phyloP scores from a whole-genome alignment of 257 asterid species.

The Gentiana dahurica region DNA sequence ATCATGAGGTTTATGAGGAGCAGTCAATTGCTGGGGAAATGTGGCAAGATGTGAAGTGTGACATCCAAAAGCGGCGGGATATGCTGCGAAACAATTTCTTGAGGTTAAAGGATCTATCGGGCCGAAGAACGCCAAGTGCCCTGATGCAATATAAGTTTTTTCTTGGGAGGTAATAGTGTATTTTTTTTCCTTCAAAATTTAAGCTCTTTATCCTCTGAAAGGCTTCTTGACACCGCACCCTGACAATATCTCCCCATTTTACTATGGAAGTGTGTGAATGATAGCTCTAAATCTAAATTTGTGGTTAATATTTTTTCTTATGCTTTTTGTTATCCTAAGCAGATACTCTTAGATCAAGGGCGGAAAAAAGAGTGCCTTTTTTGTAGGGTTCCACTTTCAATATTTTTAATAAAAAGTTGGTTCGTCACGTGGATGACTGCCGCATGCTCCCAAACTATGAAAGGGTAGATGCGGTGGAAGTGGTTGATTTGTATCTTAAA shows the following conservation, averaged over 20 bases:
- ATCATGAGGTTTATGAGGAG: conserved; percentile 24
- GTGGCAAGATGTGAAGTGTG: conserved; percentile 51
- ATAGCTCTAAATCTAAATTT: neutral
- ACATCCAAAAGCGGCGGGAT: conserved; percentile 41
- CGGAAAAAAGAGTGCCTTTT: too few relatives aligned
- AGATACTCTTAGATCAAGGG: too few relatives aligned
- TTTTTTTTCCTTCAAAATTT: neutral
- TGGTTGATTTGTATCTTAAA: too few relatives aligned
- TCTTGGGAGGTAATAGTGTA: conserved; percentile 53
- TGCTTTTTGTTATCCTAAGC: too few relatives aligned
- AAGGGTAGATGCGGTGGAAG: too few relatives aligned
- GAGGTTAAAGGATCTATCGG: conserved; percentile 61
- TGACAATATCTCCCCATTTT: too few relatives aligned
- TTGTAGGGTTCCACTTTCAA: too few relatives aligned
- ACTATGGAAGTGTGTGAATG: neutral
- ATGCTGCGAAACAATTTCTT: conserved; percentile 43
- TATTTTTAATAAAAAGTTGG: too few relatives aligned
- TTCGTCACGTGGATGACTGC: too few relatives aligned
- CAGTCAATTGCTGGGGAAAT: conserved; percentile 53
- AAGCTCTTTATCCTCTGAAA: neutral
- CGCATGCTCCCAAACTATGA: too few relatives aligned
- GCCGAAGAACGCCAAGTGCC: conserved; percentile 56
- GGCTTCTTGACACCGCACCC: neutral
- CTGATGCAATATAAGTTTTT: conserved; percentile 56
- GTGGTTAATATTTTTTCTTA: neutral